These are phyloP conservation scores for Miscanthus lutarioriparius DNA, from an alignment of 176 grass and related monocot species.

Conservation along the genomic window DNA sequence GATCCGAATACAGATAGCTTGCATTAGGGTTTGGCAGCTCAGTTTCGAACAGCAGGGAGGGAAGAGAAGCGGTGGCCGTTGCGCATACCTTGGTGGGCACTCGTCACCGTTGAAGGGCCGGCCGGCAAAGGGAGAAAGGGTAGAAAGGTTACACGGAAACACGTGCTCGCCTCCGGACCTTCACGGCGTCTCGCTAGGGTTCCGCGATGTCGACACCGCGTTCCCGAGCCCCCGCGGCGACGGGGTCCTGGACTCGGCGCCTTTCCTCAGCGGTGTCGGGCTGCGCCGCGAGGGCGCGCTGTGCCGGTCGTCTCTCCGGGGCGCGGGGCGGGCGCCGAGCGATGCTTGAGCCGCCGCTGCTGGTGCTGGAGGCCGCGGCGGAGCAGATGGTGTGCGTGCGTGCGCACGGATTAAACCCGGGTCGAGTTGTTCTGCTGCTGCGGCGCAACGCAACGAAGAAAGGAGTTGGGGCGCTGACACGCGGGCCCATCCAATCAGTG, in stretches of 20 bases:
- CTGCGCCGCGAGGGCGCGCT: slow-evolving; percentile 3
- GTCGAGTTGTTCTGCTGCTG: neutral
- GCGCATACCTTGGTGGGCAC: neutral
- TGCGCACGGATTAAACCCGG: neutral
- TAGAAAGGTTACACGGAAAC: neutral
- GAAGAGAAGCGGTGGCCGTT: neutral
- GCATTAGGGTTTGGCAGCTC: neutral
- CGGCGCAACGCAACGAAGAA: neutral
- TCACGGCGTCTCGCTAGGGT: slow-evolving; percentile 31
- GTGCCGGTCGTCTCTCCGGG: slow-evolving; percentile 39
- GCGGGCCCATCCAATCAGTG: neutral
- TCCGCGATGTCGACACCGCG: slow-evolving; percentile 31
- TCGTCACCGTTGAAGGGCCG: neutral
- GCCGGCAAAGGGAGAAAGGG: neutral
- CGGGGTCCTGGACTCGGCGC: slow-evolving; percentile 35
- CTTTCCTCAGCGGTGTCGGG: slow-evolving; percentile 29
- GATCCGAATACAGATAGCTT: neutral
- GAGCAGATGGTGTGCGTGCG: slow-evolving; percentile 21
- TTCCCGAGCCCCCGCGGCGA: slow-evolving; percentile 9
- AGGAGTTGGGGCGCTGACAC: neutral
- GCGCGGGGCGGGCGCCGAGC: slow-evolving; percentile 41
- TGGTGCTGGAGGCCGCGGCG: slow-evolving; percentile 51
- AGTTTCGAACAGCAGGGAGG: neutral
- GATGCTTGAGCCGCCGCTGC: slow-evolving; percentile 49
- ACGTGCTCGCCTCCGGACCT: neutral